Conservation (phyloP, 163 green algal genomes). For the Scenedesmus sp. region DNA sequence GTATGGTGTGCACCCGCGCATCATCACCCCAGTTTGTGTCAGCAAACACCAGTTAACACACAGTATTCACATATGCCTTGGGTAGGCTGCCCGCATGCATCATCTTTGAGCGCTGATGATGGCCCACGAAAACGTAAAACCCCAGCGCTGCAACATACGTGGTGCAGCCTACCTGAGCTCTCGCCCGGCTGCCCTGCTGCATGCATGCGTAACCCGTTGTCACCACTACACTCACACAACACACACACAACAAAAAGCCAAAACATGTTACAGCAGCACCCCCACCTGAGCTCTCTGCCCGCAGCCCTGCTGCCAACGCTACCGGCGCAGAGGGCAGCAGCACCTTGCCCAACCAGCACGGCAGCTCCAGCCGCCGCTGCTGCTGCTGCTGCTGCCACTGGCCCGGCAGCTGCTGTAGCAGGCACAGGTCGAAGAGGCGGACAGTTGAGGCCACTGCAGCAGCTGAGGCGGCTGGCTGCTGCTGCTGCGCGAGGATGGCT, state of each 20-base stretch:
- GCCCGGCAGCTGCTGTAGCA: neutral
- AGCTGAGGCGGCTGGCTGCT: neutral
- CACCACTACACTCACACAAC: neutral
- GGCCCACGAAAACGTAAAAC: too few relatives aligned
- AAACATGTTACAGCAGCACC: too few relatives aligned
- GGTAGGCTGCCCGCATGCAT: too few relatives aligned
- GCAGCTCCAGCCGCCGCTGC: neutral
- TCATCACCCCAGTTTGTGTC: too few relatives aligned
- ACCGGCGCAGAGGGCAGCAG: neutral
- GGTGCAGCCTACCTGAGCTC: too few relatives aligned
- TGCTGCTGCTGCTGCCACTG: constrained; percentile 10
- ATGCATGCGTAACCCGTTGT: neutral
- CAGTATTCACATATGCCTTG: too few relatives aligned
- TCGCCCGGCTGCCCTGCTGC: too few relatives aligned
- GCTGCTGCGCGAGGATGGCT: neutral
- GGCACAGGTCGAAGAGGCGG: neutral
- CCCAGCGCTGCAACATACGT: too few relatives aligned
- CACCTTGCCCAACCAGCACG: neutral
- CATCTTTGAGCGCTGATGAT: too few relatives aligned
- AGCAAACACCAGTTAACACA: too few relatives aligned
- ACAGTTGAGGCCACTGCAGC: neutral
- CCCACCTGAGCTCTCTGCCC: neutral
- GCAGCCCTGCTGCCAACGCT: neutral
- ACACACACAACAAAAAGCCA: too few relatives aligned
- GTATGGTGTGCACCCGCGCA: too few relatives aligned